Percentiles rank a stretch among this genome's conserved stretches.
Evolutionary conservation across 1,139 yeast genomes (phyloP).

Genomic region (Insectozyma bohioensis): DNA sequence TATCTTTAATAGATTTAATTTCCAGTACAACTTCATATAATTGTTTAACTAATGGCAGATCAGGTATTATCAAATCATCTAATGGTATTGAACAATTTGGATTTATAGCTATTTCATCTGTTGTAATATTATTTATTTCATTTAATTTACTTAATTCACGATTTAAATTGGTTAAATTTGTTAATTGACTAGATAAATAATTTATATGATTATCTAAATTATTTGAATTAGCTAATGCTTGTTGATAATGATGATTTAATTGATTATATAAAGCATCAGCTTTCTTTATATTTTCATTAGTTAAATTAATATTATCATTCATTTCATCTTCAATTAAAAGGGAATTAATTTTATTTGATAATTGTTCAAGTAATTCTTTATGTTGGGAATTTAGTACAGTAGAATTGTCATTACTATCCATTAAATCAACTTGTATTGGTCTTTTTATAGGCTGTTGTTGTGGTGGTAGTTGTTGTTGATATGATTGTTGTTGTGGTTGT

Average conservation of each 20-base stretch:
- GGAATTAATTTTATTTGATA: constrained; percentile 26
- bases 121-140: constrained; percentile 22
- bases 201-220: constrained; percentile 32
- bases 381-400: constrained; percentile 6
- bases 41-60: constrained; percentile 41
- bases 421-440: constrained; percentile 16
- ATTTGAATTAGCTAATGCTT: constrained; percentile 37
- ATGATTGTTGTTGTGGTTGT: constrained; percentile 7
- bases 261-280: constrained; percentile 33
- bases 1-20: constrained; percentile 69
- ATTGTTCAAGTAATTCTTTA: constrained; percentile 13
- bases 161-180: constrained; percentile 27
- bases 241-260: constrained; percentile 35
- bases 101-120: constrained; percentile 20
- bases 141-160: constrained; percentile 24
- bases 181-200: constrained; percentile 34
- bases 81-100: constrained; percentile 19
- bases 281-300: constrained; percentile 22
- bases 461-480: constrained; percentile 16
- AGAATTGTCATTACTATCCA: constrained; percentile 15
- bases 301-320: constrained; percentile 14
- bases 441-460: no score
- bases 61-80: constrained; percentile 42
- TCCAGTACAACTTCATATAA: constrained; percentile 67
- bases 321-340: constrained; percentile 16